A percentile compares a stretch with the other conserved stretches of the same genome.
These are phyloP conservation scores for Citrullus mucosospermus DNA, from an alignment of 306 rosid genomes.

Conservation along the genomic window DNA sequence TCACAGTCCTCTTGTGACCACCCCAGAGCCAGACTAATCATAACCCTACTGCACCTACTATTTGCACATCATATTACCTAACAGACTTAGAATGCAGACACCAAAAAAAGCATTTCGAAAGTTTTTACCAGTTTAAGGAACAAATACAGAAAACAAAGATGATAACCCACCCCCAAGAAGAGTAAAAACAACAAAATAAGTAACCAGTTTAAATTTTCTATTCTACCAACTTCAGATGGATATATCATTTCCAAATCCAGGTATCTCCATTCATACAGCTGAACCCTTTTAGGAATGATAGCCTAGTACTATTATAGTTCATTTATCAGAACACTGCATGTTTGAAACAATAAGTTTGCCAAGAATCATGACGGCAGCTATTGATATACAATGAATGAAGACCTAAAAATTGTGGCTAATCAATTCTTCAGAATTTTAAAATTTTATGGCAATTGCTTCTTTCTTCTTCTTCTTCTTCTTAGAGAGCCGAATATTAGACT, in stretches of 20 bases:
- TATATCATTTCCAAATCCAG: background rate
- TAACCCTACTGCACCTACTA: background rate
- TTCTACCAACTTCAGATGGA: background rate
- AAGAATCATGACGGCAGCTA: background rate
- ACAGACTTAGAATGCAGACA: background rate
- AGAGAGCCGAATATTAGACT: background rate
- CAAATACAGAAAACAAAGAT: background rate
- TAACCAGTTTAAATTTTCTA: background rate
- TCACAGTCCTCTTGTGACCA: background rate
- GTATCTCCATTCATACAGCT: background rate
- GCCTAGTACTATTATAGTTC: background rate
- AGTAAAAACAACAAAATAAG: background rate
- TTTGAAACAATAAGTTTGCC: background rate
- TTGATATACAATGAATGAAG: background rate
- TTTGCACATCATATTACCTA: background rate
- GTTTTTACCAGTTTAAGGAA: background rate
- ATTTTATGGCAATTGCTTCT: background rate
- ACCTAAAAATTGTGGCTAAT: background rate
- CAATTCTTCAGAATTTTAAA: background rate
- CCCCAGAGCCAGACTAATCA: background rate
- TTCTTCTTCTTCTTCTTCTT: background rate
- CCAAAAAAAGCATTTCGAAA: background rate
- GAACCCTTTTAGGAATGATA: background rate
- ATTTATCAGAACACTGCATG: background rate
- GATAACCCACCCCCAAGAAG: background rate